Evolutionary conservation across 306 rosid species (phyloP), one percentile per base, ranked within the genome.

Genomic region (Cicer cuneatum): DNA sequence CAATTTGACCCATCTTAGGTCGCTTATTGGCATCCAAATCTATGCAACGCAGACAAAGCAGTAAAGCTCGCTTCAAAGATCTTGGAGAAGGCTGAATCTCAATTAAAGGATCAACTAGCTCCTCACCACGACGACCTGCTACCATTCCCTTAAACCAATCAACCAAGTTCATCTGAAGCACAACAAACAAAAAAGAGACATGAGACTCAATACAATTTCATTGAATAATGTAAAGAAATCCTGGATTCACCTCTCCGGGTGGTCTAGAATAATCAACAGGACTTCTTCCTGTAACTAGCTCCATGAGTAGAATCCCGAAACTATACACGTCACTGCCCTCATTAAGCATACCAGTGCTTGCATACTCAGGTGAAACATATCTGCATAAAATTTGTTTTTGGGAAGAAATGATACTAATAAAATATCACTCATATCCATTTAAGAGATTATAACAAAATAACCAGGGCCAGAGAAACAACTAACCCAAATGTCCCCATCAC

Each of bases 401-500:
- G 57, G 35, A 53, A 42, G 41, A 53, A 68, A 52, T 40, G 7
- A 49, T 11, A 68, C 4, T 8, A 42, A 66, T 58, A 51, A 15
- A 73, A 29, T 24, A 52, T 14, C 73, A 69, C 68, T 38, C 29
- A 54, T 8, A 19, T 16, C 24, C 66, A 10, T 29, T 38, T 1
- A 18, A 60, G 21, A 72, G 21, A 58, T 57, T 14, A 62, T 18
- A n/a, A 4, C 62, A 46, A 69, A 57, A 71, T 68, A 42, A 47
- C 21, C 21, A 15, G 65, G 60, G 67, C 71, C 35, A 40, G 33
- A 63, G 42, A 15, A 54, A 74, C 64, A 83, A 87, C 97, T 57
- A 80, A 93, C 98, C 98, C 98, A 41, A 94, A 94, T 57, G 98
- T 94, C 63, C 98, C 98, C 98, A 94, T 94, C 7, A 94, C 98